These are phyloP conservation scores for Amaranthus cruentus DNA, from an alignment of 148 eudicot species.

Conservation along the genomic window DNA sequence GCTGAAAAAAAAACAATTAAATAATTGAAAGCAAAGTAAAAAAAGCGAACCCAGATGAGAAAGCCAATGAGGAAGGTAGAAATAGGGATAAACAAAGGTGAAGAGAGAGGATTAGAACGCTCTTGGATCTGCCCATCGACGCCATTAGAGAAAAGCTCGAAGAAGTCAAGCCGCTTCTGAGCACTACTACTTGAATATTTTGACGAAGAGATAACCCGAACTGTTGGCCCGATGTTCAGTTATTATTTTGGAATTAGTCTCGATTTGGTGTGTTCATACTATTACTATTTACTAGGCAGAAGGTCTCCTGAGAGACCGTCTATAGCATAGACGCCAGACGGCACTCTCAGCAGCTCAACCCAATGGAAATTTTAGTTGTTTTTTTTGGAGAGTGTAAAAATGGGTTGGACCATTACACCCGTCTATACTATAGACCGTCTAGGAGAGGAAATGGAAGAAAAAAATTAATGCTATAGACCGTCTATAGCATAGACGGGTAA, in stretches of 20 bases:
- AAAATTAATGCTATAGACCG: too few relatives aligned
- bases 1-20: background rate
- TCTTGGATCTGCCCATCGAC: constrained; percentile 17
- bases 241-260: background rate
- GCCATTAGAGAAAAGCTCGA: constrained; percentile 19
- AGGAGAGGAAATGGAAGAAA: too few relatives aligned
- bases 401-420: too few relatives aligned
- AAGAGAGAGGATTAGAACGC: constrained; percentile 18
- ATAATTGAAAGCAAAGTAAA: background rate
- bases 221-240: background rate
- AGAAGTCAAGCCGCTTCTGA: background rate
- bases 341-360: too few relatives aligned
- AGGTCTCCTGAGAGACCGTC: too few relatives aligned
- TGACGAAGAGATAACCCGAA: background rate
- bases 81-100: constrained; percentile 17
- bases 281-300: too few relatives aligned
- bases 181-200: background rate
- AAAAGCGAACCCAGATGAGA: constrained; percentile 26
- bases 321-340: too few relatives aligned
- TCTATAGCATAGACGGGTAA: too few relatives aligned
- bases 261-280: too few relatives aligned
- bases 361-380: too few relatives aligned
- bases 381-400: too few relatives aligned
- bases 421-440: too few relatives aligned
- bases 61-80: constrained; percentile 17